These are phyloP conservation scores for Vavraia culicis DNA, from an alignment of 371 early-diverging fungal genomes.

Conservation along the genomic window DNA sequence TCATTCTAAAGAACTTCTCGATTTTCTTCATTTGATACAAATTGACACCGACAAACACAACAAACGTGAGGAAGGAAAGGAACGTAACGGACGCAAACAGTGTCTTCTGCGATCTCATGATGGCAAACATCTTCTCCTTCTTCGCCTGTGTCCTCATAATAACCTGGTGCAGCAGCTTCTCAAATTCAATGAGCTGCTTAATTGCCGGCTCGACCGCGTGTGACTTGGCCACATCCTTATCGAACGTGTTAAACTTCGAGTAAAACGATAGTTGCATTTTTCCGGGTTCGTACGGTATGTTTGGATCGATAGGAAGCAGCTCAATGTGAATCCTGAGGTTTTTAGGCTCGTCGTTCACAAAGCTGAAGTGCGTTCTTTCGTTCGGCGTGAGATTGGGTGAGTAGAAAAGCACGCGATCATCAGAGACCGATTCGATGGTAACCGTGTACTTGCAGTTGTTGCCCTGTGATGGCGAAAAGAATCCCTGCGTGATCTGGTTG, in stretches of 20 bases:
- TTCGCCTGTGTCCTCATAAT: constrained; percentile 19
- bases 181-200: constrained; percentile 27
- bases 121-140: constrained; percentile 11
- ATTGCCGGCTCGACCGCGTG: constrained; percentile 41
- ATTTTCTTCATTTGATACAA: constrained; percentile 32
- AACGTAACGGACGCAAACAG: constrained; percentile 33
- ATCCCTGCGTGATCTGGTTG: too few species aligned
- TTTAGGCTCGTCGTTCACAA: too few species aligned
- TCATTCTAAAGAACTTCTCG: constrained; percentile 42
- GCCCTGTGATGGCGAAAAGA: too few species aligned
- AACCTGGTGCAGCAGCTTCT: constrained; percentile 37
- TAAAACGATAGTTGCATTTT: constrained; percentile 10
- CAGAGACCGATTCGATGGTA: too few species aligned
- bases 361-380: too few species aligned
- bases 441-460: too few species aligned
- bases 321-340: too few species aligned
- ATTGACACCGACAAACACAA: constrained; percentile 34
- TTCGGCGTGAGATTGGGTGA: too few species aligned
- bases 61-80: constrained; percentile 32
- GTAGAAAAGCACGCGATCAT: too few species aligned
- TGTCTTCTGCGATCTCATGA: constrained; percentile 30
- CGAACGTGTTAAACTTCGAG: constrained; percentile 42
- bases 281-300: constrained; percentile 22
- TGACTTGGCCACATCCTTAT: constrained; percentile 37
- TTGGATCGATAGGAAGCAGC: too few species aligned